Conservation (phyloP, 2,329 filamentous ascomycete species). For the Calonectria montana region DNA sequence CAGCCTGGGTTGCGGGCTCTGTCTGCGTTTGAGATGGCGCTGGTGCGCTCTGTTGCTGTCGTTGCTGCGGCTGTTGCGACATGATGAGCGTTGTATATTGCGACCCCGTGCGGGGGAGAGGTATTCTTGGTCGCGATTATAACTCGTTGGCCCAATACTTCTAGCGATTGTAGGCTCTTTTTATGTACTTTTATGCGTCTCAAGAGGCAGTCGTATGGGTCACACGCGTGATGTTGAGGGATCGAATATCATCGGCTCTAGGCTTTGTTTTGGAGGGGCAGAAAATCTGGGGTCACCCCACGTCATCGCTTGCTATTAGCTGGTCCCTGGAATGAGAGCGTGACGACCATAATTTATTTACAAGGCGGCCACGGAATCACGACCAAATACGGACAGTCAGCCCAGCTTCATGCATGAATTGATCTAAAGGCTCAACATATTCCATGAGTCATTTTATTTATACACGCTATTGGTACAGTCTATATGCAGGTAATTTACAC, state of each 20-base stretch:
- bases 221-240: constrained; percentile 18
- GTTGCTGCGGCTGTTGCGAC: constrained; percentile 46
- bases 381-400: not conserved
- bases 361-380: not conserved
- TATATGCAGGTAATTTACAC: constrained; percentile 3
- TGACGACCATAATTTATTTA: not conserved
- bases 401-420: not conserved
- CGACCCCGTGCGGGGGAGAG: not conserved
- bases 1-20: constrained; percentile 42
- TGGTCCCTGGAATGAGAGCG: constrained; percentile 10
- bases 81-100: constrained; percentile 30
- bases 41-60: constrained; percentile 41
- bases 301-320: constrained; percentile 14
- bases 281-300: constrained; percentile 29
- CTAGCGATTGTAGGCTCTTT: not conserved
- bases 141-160: not conserved
- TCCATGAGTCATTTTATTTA: constrained; percentile 4
- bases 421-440: not conserved
- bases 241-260: constrained; percentile 10
- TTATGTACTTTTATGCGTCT: not conserved
- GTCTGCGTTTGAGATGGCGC: constrained; percentile 51
- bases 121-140: not conserved
- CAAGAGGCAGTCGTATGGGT: not conserved
- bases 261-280: constrained; percentile 28
- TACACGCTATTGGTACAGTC: constrained; percentile 19